A percentile compares a stretch with the other conserved stretches of the same genome.
phyloP scores from a whole-genome alignment of 2,329 filamentous ascomycete species.

The Pezicula carpinea region DNA sequence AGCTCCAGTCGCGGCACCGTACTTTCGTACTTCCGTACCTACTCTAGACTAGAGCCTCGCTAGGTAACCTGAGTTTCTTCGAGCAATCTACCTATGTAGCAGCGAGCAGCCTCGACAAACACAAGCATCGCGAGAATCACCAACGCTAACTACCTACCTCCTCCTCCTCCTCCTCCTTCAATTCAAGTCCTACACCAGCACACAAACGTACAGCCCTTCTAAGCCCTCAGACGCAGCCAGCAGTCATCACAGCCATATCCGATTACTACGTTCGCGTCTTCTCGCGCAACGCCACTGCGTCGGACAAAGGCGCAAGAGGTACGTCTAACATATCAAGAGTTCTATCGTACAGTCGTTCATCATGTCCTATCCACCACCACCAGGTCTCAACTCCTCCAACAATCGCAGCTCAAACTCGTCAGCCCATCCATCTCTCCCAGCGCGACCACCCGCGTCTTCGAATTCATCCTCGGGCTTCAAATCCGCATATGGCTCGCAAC shows the following conservation, averaged over 20 bases:
- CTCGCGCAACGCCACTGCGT: not conserved
- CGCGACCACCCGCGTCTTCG: slow-evolving; percentile 63
- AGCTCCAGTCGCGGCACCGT: too few relatives aligned
- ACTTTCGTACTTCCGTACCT: too few relatives aligned
- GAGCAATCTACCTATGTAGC: too few relatives aligned
- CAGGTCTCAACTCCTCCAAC: slow-evolving; percentile 58
- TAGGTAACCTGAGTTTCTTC: too few relatives aligned
- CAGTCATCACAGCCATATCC: not conserved
- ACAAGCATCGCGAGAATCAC: too few relatives aligned
- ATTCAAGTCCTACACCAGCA: too few relatives aligned
- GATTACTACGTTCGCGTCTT: not conserved
- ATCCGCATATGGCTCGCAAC: slow-evolving; percentile 16
- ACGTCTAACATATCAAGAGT: slow-evolving; percentile 29
- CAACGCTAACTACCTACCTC: too few relatives aligned
- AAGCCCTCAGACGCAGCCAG: not conserved
- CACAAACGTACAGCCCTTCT: too few relatives aligned
- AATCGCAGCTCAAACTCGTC: slow-evolving; percentile 30
- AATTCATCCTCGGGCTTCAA: slow-evolving; percentile 18
- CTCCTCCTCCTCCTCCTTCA: too few relatives aligned
- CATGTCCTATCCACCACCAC: slow-evolving; percentile 85
- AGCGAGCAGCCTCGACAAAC: too few relatives aligned
- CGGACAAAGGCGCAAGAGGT: slow-evolving; percentile 28
- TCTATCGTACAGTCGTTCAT: slow-evolving; percentile 44
- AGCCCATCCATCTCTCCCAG: slow-evolving; percentile 64
- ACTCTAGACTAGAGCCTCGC: too few relatives aligned